These are phyloP conservation scores for Berkeleyomyces rouxiae DNA, from an alignment of 2,329 filamentous ascomycete genomes.

Conservation along the genomic window DNA sequence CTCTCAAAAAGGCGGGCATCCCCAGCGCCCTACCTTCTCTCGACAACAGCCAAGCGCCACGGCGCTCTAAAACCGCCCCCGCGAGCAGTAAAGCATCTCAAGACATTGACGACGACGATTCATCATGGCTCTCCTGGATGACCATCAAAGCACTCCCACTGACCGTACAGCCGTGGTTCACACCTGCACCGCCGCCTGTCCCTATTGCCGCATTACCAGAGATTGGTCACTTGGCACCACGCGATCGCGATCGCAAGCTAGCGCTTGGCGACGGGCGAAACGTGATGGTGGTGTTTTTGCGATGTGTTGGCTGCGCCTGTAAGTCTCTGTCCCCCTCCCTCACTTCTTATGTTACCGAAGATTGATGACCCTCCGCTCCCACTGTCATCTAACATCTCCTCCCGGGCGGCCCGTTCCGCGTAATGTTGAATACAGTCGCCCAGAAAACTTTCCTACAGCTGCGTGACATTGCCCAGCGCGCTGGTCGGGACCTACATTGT, in stretches of 20 bases:
- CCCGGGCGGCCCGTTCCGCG: background rate
- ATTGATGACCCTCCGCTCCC: background rate
- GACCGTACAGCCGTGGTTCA: constrained; percentile 36
- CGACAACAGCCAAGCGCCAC: constrained; percentile 16
- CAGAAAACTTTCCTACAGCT: constrained; percentile 41
- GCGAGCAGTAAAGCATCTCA: constrained; percentile 17
- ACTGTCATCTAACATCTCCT: background rate
- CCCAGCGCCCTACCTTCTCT: constrained; percentile 33
- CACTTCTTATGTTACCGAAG: background rate
- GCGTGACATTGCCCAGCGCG: constrained; percentile 35
- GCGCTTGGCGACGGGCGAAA: constrained; percentile 27
- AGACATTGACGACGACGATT: background rate
- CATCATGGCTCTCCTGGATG: constrained; percentile 31
- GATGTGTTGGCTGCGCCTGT: constrained; percentile 41
- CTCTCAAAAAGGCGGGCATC: constrained; percentile 39
- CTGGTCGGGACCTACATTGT: constrained; percentile 32
- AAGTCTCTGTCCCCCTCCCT: constrained; percentile 18
- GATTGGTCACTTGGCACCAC: constrained; percentile 31
- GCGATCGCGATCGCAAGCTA: constrained; percentile 30
- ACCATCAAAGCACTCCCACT: constrained; percentile 32
- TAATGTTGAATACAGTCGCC: constrained; percentile 26
- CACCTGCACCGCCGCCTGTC: constrained; percentile 33
- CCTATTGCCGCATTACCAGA: constrained; percentile 28
- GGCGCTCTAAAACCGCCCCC: constrained; percentile 13
- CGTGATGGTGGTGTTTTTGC: constrained; percentile 34